phyloP scores from a whole-genome alignment of 106 monocot species.

The Dendrobium catenatum region DNA sequence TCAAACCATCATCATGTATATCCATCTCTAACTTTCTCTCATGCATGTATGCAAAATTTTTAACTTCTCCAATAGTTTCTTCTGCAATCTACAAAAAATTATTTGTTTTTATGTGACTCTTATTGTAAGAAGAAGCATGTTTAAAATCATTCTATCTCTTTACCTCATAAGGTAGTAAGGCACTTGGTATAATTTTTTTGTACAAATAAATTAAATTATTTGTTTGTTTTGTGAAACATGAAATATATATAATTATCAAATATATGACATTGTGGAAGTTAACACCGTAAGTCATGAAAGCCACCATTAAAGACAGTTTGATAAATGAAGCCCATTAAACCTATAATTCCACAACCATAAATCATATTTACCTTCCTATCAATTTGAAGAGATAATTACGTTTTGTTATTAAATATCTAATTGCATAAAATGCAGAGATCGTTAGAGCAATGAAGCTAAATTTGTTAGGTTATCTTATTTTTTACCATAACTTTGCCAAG shows the following conservation, averaged over 20 bases:
- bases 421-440: neutral
- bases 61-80: conserved; percentile 61
- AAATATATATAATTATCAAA: neutral
- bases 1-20: conserved; percentile 73
- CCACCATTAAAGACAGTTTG: conserved; percentile 26
- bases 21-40: conserved; percentile 87
- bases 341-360: conserved; percentile 81
- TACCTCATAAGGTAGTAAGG: too few species aligned
- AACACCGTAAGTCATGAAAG: too few species aligned
- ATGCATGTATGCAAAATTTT: conserved; percentile 74
- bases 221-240: too few species aligned
- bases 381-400: conserved; percentile 30
- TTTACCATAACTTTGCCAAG: conserved; percentile 68
- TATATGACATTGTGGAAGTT: too few species aligned
- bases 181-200: too few species aligned
- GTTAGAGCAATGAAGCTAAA: conserved; percentile 36
- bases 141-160: too few species aligned
- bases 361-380: conserved; percentile 60
- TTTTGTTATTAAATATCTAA: neutral
- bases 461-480: too few species aligned
- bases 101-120: too few species aligned
- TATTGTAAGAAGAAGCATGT: neutral
- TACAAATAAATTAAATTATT: too few species aligned
- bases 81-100: conserved; percentile 46
- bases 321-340: conserved; percentile 79